These are phyloP conservation scores for Globisporangium viniferum DNA, from an alignment of 352 stramenopile genomes.

Conservation along the genomic window DNA sequence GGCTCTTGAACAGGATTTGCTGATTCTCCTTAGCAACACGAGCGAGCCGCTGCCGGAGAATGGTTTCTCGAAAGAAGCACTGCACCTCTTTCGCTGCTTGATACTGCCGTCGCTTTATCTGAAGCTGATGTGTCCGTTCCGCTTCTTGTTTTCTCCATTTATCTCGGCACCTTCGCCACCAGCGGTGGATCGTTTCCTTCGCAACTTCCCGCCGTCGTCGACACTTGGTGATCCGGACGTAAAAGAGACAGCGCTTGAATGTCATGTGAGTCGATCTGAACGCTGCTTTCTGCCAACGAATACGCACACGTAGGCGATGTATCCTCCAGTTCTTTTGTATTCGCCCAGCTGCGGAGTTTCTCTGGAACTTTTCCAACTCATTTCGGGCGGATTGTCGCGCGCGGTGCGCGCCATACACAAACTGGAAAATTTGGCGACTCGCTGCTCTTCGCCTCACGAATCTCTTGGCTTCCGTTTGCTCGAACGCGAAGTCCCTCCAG, in stretches of 20 bases:
- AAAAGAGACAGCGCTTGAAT: slow-evolving; percentile 50
- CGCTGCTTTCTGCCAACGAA: slow-evolving; percentile 8
- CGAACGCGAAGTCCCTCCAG: slow-evolving; percentile 29
- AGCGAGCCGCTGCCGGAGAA: slow-evolving; percentile 35
- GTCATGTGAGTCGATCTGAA: slow-evolving; percentile 39
- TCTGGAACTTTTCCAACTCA: slow-evolving; percentile 14
- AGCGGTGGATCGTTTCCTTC: slow-evolving; percentile 36
- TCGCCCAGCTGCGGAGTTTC: slow-evolving; percentile 15
- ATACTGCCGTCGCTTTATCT: slow-evolving; percentile 18
- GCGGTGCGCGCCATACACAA: slow-evolving; percentile 20
- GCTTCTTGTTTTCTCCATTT: slow-evolving; percentile 9
- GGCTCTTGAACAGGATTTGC: slow-evolving; percentile 40
- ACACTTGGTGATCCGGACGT: slow-evolving; percentile 24
- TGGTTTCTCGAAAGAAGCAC: slow-evolving; percentile 39
- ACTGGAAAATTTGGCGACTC: slow-evolving; percentile 24
- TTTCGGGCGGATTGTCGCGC: background rate
- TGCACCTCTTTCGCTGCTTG: slow-evolving; percentile 36
- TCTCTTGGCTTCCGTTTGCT: slow-evolving; percentile 23
- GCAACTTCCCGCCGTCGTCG: slow-evolving; percentile 21
- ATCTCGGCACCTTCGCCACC: slow-evolving; percentile 31
- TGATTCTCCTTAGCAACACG: slow-evolving; percentile 27
- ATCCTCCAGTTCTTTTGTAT: slow-evolving; percentile 31
- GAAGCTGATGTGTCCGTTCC: slow-evolving; percentile 12
- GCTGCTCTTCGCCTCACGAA: slow-evolving; percentile 26
- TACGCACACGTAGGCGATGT: slow-evolving; percentile 6